phyloP scores from a whole-genome alignment of 371 early-diverging fungal genomes.

The Mucor plumbeus region DNA sequence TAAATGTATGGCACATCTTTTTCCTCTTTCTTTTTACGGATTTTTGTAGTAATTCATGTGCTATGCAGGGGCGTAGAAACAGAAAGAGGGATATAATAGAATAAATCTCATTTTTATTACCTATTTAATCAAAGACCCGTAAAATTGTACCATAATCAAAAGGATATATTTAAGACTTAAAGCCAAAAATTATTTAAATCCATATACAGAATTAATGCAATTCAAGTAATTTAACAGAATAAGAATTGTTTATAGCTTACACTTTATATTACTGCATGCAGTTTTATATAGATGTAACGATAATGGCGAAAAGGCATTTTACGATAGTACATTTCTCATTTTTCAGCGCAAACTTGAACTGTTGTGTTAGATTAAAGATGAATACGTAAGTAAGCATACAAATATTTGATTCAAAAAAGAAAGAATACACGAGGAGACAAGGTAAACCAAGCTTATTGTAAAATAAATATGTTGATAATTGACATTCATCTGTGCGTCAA shows the following conservation, averaged over 20 bases:
- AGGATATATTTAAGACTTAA: conserved; percentile 6
- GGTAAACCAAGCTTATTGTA: not conserved
- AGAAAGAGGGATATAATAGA: conserved; percentile 8
- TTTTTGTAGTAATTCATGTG: conserved; percentile 6
- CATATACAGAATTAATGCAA: not conserved
- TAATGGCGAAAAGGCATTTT: not conserved
- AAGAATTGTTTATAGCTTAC: not conserved
- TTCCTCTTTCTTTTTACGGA: not conserved
- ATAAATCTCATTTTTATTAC: conserved; percentile 11
- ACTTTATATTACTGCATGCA: not conserved
- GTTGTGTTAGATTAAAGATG: not conserved
- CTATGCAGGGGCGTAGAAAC: conserved; percentile 18
- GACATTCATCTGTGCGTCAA: conserved; percentile 7
- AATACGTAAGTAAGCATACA: too few relatives aligned
- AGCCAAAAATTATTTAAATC: not conserved
- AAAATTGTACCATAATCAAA: not conserved
- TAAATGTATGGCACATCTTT: not conserved
- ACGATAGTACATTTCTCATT: too few relatives aligned
- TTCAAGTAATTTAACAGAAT: not conserved
- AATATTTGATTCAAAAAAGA: not conserved
- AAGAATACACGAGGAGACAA: not conserved
- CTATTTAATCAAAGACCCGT: conserved; percentile 16
- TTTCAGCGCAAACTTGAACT: not conserved
- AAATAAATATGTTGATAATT: not conserved
- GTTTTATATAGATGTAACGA: not conserved